These are phyloP conservation scores for Macrocybe gigantea DNA, from an alignment of 768 basidiomycete species.

Conservation along the genomic window DNA sequence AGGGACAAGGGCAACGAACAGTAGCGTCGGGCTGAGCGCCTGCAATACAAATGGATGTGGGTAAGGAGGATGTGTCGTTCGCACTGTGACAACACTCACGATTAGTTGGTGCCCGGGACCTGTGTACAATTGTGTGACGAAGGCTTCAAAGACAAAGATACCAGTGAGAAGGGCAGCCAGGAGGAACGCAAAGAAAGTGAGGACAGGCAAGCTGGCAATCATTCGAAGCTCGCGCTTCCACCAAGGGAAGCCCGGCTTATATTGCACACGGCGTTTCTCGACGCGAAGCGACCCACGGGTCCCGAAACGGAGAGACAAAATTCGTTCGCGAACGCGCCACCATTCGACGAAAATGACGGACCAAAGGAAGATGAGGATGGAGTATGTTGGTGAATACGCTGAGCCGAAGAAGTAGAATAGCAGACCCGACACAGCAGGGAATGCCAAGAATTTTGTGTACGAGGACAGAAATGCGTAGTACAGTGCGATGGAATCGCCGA, in stretches of 20 bases:
- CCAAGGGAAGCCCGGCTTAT: conserved; percentile 55
- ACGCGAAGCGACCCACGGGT: conserved; percentile 73
- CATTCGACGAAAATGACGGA: conserved; percentile 82
- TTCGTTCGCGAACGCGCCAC: conserved; percentile 86
- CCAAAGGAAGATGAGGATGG: conserved; percentile 75
- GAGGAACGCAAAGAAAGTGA: conserved; percentile 64
- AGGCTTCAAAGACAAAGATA: conserved; percentile 87
- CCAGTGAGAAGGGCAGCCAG: conserved; percentile 68
- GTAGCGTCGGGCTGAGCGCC: conserved; percentile 77
- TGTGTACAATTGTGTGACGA: conserved; percentile 82
- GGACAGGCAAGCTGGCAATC: conserved; percentile 63
- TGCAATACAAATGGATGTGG: conserved; percentile 20
- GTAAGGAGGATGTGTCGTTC: neutral
- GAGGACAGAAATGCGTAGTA: conserved; percentile 87
- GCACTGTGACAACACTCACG: conserved; percentile 38
- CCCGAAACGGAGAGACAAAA: conserved; percentile 78
- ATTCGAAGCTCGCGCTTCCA: conserved; percentile 69
- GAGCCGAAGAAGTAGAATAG: conserved; percentile 64
- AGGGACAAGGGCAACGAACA: conserved; percentile 80
- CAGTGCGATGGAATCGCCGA: conserved; percentile 77
- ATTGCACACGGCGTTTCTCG: conserved; percentile 64
- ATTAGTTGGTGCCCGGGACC: conserved; percentile 79
- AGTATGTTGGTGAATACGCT: conserved; percentile 75
- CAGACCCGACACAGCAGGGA: conserved; percentile 69
- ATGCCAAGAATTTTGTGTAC: conserved; percentile 75